phyloP scores from a whole-genome alignment of 352 stramenopile species.

The Pythium oligandrum region DNA sequence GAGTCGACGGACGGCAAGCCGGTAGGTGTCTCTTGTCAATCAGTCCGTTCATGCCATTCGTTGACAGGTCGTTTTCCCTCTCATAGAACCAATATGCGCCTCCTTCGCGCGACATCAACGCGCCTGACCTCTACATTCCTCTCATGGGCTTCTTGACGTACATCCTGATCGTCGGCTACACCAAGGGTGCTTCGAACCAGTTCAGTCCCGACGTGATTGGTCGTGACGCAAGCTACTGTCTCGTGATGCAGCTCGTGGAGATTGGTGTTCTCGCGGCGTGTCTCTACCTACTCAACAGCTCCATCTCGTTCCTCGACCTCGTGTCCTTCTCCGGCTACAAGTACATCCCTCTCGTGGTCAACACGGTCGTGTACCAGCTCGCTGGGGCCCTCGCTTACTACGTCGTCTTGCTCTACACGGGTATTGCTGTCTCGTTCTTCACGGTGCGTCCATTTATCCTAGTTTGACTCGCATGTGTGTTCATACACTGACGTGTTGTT shows the following conservation, averaged over 20 bases:
- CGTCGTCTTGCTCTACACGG: constrained; percentile 91
- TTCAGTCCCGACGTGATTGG: constrained; percentile 97
- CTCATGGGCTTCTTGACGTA: constrained; percentile 99
- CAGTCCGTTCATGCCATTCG: no score
- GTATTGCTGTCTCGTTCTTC: constrained; percentile 91
- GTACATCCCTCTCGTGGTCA: constrained; percentile 96
- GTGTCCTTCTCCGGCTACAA: constrained; percentile 99
- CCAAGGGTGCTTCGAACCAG: constrained; percentile 91
- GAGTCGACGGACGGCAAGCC: constrained; percentile 59
- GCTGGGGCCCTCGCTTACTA: constrained; percentile 89
- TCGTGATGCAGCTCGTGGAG: constrained; percentile 88
- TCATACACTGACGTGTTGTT: constrained; percentile 1
- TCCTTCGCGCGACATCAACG: constrained; percentile 95
- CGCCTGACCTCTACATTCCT: constrained; percentile 98
- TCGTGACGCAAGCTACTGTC: constrained; percentile 89
- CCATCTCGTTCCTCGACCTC: constrained; percentile 94
- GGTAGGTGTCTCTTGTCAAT: constrained; percentile 19
- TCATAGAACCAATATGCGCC: constrained; percentile 74
- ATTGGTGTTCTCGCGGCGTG: constrained; percentile 93
- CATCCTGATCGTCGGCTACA: constrained; percentile 96
- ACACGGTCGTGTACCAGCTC: constrained; percentile 88
- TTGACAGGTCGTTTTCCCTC: neutral
- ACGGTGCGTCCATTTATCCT: constrained; percentile 55
- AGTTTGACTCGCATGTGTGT: no score
- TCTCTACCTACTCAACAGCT: constrained; percentile 93